Percentiles rank a stretch among this genome's conserved stretches.
phyloP scores from a whole-genome alignment of 2,329 filamentous ascomycete species.

The Aspergillus neotritici region DNA sequence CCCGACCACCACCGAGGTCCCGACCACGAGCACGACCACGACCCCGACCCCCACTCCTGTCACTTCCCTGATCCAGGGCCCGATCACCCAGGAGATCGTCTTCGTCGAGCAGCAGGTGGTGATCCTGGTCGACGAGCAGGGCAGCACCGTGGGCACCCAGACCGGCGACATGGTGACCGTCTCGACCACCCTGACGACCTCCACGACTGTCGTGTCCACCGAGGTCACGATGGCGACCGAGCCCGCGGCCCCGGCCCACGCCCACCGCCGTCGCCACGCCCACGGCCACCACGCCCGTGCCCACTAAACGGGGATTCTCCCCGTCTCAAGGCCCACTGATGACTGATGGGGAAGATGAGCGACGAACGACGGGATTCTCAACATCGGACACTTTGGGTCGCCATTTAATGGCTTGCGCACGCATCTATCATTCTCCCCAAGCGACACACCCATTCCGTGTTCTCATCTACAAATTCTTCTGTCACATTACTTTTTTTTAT shows the following conservation, averaged over 20 bases:
- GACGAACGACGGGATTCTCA: not conserved
- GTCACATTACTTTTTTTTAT: no score
- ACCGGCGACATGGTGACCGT: constrained; percentile 20
- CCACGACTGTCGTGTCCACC: constrained; percentile 19
- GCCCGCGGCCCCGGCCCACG: constrained; percentile 13
- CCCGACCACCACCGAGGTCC: not conserved
- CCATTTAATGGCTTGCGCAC: not conserved
- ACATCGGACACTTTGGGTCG: not conserved
- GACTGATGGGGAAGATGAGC: not conserved
- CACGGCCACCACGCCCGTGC: constrained; percentile 9
- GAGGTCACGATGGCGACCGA: constrained; percentile 17
- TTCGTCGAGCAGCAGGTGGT: constrained; percentile 27
- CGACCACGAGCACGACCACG: constrained; percentile 10
- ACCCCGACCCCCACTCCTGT: constrained; percentile 22
- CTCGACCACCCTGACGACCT: constrained; percentile 20
- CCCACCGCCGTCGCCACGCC: constrained; percentile 21
- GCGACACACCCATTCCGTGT: no score
- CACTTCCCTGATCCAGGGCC: constrained; percentile 19
- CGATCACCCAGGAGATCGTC: constrained; percentile 24
- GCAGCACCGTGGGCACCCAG: constrained; percentile 20
- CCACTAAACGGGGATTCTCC: constrained; percentile 8
- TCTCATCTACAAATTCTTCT: no score
- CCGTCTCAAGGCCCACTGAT: not conserved
- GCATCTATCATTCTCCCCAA: not conserved
- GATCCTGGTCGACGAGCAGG: constrained; percentile 23